phyloP scores from a whole-genome alignment of 495 filamentous ascomycete genomes.

The Penicillium turbatum region DNA sequence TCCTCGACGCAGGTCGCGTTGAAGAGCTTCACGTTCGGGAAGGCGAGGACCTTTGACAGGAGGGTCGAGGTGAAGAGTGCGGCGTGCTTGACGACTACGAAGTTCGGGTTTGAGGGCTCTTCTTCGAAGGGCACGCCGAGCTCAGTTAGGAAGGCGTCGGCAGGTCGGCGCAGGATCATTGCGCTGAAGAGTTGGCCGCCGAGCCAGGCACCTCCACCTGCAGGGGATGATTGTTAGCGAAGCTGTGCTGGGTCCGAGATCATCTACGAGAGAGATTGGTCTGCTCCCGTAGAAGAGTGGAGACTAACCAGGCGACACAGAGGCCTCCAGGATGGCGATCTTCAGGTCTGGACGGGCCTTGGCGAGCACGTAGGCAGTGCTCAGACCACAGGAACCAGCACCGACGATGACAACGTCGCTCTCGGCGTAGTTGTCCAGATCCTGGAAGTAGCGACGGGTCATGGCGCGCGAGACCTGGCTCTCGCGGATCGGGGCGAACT shows the following conservation, averaged over 20 bases:
- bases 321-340: slow-evolving; percentile 86
- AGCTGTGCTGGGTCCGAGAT: background rate
- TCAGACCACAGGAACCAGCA: slow-evolving; percentile 81
- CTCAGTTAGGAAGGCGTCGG: slow-evolving; percentile 74
- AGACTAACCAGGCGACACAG: slow-evolving; percentile 64
- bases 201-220: slow-evolving; percentile 83
- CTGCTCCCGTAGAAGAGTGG: background rate
- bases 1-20: slow-evolving; percentile 90
- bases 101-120: slow-evolving; percentile 75
- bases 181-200: slow-evolving; percentile 88
- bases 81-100: slow-evolving; percentile 89
- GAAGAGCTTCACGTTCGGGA: slow-evolving; percentile 93
- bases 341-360: slow-evolving; percentile 83
- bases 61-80: slow-evolving; percentile 86
- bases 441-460: slow-evolving; percentile 85
- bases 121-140: slow-evolving; percentile 83
- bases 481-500: slow-evolving; percentile 82
- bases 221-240: slow-evolving; percentile 7
- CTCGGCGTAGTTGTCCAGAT: slow-evolving; percentile 85
- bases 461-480: slow-evolving; percentile 87
- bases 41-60: slow-evolving; percentile 69
- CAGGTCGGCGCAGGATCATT: slow-evolving; percentile 92
- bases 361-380: slow-evolving; percentile 76
- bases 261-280: background rate
- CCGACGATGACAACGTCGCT: slow-evolving; percentile 89